Conservation (phyloP, 495 filamentous ascomycete species). For the Penicillium subrubescens region DNA sequence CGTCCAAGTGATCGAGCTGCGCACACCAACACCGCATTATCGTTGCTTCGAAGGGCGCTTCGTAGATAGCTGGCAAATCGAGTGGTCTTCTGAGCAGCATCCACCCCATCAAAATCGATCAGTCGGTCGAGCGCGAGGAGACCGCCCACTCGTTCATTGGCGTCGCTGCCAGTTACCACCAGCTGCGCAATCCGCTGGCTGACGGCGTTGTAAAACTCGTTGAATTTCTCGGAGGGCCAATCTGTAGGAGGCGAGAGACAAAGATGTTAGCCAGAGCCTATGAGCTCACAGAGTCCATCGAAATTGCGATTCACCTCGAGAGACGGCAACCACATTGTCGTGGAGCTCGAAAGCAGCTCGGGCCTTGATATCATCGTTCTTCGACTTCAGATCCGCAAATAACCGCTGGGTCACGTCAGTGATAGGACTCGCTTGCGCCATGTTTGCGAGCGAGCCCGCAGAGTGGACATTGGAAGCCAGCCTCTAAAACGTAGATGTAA, state of each 20-base stretch:
- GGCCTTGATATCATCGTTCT: conserved; percentile 52
- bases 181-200: conserved; percentile 74
- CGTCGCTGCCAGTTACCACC: conserved; percentile 77
- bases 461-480: conserved; percentile 50
- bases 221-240: conserved; percentile 74
- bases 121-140: conserved; percentile 89
- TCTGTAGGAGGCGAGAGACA: conserved; percentile 49
- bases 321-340: conserved; percentile 51
- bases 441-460: conserved; percentile 46
- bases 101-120: conserved; percentile 94
- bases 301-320: conserved; percentile 41
- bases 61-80: conserved; percentile 90
- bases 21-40: conserved; percentile 80
- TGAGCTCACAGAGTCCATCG: not conserved
- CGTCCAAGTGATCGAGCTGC: conserved; percentile 87
- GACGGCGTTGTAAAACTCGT: conserved; percentile 75
- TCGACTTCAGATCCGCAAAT: conserved; percentile 55
- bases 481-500: conserved; percentile 40
- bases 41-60: conserved; percentile 82
- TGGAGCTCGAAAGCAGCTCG: conserved; percentile 57
- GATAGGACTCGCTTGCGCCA: conserved; percentile 53
- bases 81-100: conserved; percentile 90
- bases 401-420: conserved; percentile 50
- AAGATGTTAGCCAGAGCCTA: conserved; percentile 11
- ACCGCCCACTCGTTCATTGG: conserved; percentile 84